Evolutionary conservation across 176 grass and related monocot genomes (phyloP).

Genomic region (Chrysopogon serrulatus): DNA sequence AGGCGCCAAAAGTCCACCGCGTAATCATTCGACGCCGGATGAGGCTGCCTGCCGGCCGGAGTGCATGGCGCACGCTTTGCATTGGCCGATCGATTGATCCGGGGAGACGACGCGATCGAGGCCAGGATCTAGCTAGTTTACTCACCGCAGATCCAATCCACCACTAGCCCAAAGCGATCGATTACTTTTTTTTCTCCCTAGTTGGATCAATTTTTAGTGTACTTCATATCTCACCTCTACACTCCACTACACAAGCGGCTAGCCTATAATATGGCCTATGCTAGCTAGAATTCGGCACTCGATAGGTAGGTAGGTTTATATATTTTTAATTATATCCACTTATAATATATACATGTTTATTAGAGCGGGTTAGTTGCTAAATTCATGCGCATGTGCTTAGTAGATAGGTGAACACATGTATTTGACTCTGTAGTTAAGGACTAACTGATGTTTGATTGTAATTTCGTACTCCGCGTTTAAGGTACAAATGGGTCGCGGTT

Average conservation of each 20-base stretch:
- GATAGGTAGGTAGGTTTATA: background rate
- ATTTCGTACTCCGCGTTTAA: background rate
- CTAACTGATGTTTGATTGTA: background rate
- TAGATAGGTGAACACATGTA: constrained; percentile 6
- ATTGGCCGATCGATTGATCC: background rate
- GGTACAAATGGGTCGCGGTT: background rate
- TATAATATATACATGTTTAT: background rate
- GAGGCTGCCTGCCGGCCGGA: background rate
- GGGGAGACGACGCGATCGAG: background rate
- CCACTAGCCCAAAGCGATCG: constrained; percentile 23
- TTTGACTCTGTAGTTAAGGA: constrained; percentile 11
- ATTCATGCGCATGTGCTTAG: constrained; percentile 15
- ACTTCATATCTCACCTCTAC: constrained; percentile 3
- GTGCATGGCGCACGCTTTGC: background rate
- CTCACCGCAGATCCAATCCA: constrained; percentile 10
- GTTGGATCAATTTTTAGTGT: constrained; percentile 4
- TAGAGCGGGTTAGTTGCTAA: background rate
- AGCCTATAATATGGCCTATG: background rate
- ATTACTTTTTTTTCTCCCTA: background rate
- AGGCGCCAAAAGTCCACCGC: constrained; percentile 31
- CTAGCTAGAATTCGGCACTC: background rate
- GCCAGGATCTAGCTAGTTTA: background rate
- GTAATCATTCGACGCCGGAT: constrained; percentile 48
- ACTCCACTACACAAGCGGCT: background rate
- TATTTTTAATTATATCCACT: background rate